Percentiles rank a stretch among this genome's conserved stretches.
Evolutionary conservation across 768 basidiomycete species (phyloP).

Genomic region (Lentinula raphanica): DNA sequence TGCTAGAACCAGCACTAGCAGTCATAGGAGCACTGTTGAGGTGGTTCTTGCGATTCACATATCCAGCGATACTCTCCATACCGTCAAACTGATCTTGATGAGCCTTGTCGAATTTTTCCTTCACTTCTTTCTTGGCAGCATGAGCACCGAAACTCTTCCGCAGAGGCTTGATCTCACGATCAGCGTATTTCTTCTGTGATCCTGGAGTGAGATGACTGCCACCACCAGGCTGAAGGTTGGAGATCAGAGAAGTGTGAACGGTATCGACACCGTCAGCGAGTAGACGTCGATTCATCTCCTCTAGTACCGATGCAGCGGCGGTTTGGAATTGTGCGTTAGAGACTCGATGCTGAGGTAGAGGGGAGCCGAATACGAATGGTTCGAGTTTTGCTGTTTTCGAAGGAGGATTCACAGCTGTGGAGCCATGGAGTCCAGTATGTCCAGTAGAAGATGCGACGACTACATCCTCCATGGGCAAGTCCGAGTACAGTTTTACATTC

Average conservation of each 20-base stretch:
- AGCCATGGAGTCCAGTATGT: too few species aligned
- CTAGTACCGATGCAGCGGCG: constrained; percentile 66
- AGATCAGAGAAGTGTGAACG: constrained; percentile 41
- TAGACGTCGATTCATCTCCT: constrained; percentile 78
- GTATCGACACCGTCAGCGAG: constrained; percentile 49
- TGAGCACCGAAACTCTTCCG: constrained; percentile 18
- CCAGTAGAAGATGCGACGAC: not conserved
- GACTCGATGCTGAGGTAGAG: constrained; percentile 54
- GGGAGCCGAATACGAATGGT: constrained; percentile 77
- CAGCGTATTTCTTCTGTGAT: constrained; percentile 6
- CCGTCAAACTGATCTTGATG: constrained; percentile 65
- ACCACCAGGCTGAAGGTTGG: constrained; percentile 30
- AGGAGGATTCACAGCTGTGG: too few species aligned
- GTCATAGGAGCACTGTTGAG: constrained; percentile 7
- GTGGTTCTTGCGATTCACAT: constrained; percentile 27
- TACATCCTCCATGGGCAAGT: constrained; percentile 5
- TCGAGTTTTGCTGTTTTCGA: too few species aligned
- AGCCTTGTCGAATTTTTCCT: constrained; percentile 47
- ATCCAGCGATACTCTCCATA: constrained; percentile 70
- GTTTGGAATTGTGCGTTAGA: constrained; percentile 63
- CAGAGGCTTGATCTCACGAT: constrained; percentile 26
- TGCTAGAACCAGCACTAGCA: constrained; percentile 8
- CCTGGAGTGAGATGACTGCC: not conserved
- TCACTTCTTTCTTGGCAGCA: constrained; percentile 17
- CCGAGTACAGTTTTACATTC: constrained; percentile 32